Evolutionary conservation across 805 yeast genomes (phyloP).

Genomic region (Ogataea ganodermae): DNA sequence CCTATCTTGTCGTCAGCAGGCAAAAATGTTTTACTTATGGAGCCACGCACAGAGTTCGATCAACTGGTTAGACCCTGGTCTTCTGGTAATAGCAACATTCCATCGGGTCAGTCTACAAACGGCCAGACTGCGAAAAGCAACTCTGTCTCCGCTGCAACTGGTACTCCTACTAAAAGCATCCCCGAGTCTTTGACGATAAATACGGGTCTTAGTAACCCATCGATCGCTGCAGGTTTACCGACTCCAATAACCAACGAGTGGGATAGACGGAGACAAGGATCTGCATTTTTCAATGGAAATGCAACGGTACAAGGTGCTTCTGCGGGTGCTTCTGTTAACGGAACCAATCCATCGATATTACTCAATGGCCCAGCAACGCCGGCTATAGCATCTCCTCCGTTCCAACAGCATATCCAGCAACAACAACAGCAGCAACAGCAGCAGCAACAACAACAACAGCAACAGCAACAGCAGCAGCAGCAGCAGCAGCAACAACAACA

Average conservation of each 20-base stretch:
- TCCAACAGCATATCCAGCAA: constrained; percentile 26
- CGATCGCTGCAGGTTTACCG: constrained; percentile 29
- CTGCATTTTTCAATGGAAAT: constrained; percentile 49
- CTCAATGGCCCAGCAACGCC: constrained; percentile 22
- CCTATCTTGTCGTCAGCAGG: constrained; percentile 36
- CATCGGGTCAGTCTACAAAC: constrained; percentile 6
- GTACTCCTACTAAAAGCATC: constrained; percentile 23
- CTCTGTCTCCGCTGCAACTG: constrained; percentile 8
- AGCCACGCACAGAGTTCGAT: constrained; percentile 48
- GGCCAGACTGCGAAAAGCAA: constrained; percentile 5
- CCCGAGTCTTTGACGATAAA: constrained; percentile 26
- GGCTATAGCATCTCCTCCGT: constrained; percentile 27
- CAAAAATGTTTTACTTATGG: constrained; percentile 47
- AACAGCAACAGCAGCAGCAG: constrained; percentile 22
- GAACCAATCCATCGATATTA: constrained; percentile 19
- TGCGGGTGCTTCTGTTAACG: constrained; percentile 13
- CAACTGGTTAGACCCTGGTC: constrained; percentile 44
- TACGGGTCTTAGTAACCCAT: constrained; percentile 21
- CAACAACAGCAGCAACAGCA: constrained; percentile 12
- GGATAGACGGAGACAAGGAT: constrained; percentile 56
- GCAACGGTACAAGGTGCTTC: constrained; percentile 7
- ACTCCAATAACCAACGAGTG: constrained; percentile 37
- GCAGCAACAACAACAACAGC: constrained; percentile 22
- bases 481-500: constrained; percentile 26
- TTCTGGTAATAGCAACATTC: constrained; percentile 16